Percentiles rank a stretch among this genome's conserved stretches.
Conservation (phyloP, 2,329 filamentous ascomycete genomes). For the Onygenales sp. region DNA sequence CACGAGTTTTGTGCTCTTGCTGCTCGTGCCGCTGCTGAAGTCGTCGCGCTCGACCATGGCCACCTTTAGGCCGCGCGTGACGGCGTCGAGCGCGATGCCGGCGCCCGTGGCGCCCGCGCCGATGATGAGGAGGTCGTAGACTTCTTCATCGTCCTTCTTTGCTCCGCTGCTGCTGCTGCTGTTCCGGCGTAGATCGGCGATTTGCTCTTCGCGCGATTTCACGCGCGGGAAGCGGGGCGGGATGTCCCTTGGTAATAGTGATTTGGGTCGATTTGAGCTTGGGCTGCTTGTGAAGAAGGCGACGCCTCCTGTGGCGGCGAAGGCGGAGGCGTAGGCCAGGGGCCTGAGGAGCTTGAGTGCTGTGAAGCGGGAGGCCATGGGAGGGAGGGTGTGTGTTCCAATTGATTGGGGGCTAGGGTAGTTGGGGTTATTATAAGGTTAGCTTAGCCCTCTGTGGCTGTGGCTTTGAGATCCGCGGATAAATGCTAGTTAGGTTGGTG, state of each 20-base stretch:
- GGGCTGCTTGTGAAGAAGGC: neutral
- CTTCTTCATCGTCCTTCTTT: constrained; percentile 29
- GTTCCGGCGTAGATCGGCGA: constrained; percentile 31
- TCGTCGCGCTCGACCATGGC: constrained; percentile 63
- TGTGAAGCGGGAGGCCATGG: constrained; percentile 1
- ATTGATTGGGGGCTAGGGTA: neutral
- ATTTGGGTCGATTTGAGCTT: neutral
- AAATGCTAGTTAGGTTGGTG: neutral
- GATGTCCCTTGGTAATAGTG: constrained; percentile 5
- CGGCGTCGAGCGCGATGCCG: constrained; percentile 63
- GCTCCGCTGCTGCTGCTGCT: neutral
- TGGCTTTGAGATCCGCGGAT: no score
- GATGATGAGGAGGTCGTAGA: constrained; percentile 60
- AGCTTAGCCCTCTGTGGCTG: neutral
- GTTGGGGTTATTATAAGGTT: neutral
- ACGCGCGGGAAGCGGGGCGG: constrained; percentile 33
- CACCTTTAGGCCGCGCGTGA: constrained; percentile 59
- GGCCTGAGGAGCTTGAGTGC: neutral
- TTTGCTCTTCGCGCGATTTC: constrained; percentile 31
- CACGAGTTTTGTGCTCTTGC: constrained; percentile 66
- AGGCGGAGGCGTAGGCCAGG: neutral
- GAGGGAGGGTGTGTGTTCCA: neutral
- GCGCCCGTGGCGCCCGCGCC: constrained; percentile 62
- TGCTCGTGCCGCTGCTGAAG: constrained; percentile 61
- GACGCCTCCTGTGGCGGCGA: neutral